Evolutionary conservation across 441 rosid genomes (phyloP).

Genomic region (Theobroma grandiflorum): DNA sequence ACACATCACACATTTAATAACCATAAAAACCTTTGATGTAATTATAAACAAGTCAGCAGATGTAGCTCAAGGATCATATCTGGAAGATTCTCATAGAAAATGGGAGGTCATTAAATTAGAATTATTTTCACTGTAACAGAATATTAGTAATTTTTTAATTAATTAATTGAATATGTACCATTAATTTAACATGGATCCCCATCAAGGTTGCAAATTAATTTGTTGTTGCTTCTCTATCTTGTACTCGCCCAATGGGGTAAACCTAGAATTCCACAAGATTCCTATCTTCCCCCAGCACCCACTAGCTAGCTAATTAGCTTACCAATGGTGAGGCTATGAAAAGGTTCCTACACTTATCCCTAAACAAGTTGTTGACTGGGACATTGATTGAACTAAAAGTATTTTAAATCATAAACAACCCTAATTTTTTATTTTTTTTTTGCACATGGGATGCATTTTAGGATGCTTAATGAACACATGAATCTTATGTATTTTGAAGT

Average conservation of each 20-base stretch:
- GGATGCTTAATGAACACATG: neutral
- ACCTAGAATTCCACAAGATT: neutral
- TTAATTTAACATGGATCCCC: neutral
- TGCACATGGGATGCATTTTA: neutral
- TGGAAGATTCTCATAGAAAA: constrained; percentile 21
- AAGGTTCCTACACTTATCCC: neutral
- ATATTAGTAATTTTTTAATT: neutral
- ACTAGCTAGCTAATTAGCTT: neutral
- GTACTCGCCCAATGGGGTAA: constrained; percentile 15
- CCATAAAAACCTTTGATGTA: neutral
- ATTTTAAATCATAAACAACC: neutral
- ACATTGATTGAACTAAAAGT: neutral
- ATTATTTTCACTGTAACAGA: neutral
- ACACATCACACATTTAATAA: constrained; percentile 3
- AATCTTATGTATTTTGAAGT: neutral
- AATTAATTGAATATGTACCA: constrained; percentile 6
- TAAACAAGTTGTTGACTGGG: neutral
- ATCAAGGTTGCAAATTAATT: constrained; percentile 9
- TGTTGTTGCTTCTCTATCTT: constrained; percentile 16
- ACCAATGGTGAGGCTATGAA: neutral
- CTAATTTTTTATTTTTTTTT: neutral
- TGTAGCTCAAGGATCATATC: neutral
- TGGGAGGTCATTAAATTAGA: neutral
- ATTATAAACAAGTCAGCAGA: neutral
- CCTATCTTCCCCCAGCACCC: neutral